Conservation (phyloP, 108 stramenopile species). For the Fistulifera pelliculosa region DNA sequence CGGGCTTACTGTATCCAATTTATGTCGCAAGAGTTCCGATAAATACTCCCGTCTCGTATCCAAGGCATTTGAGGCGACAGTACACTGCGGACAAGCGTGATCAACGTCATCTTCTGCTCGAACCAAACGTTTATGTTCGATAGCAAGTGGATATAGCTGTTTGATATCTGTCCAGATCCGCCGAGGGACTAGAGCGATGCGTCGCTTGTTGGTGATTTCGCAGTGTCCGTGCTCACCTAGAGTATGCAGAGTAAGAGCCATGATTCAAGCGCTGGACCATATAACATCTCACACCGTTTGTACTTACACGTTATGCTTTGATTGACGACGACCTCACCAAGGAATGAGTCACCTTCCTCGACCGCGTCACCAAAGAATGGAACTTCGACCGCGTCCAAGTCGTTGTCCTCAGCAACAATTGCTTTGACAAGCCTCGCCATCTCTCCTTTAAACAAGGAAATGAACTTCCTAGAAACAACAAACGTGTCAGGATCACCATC, state of each 20-base stretch:
- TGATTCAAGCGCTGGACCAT: too few species aligned
- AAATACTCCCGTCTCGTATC: too few species aligned
- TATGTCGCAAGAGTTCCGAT: too few species aligned
- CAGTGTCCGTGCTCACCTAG: slow-evolving; percentile 28
- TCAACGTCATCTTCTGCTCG: neutral
- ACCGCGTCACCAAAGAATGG: too few species aligned
- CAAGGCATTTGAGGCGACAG: too few species aligned
- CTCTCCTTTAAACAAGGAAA: neutral
- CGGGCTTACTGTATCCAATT: too few species aligned
- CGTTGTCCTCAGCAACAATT: neutral
- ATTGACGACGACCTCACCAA: too few species aligned
- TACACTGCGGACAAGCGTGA: neutral
- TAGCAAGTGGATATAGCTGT: slow-evolving; percentile 50
- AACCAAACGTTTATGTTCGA: slow-evolving; percentile 16
- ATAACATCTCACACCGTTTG: too few species aligned
- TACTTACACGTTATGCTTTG: too few species aligned
- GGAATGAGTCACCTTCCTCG: too few species aligned
- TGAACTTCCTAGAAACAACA: slow-evolving; percentile 9
- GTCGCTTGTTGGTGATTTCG: slow-evolving; percentile 13
- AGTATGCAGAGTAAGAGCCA: too few species aligned
- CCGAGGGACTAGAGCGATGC: slow-evolving; percentile 17
- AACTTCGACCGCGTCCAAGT: too few species aligned
- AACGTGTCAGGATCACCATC: slow-evolving; percentile 9
- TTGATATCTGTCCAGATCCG: slow-evolving; percentile 37
- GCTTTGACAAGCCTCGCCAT: neutral